Base-by-base conservation (phyloP, 345 rosid genomes). In the Eucalyptus pauciflora region DNA sequence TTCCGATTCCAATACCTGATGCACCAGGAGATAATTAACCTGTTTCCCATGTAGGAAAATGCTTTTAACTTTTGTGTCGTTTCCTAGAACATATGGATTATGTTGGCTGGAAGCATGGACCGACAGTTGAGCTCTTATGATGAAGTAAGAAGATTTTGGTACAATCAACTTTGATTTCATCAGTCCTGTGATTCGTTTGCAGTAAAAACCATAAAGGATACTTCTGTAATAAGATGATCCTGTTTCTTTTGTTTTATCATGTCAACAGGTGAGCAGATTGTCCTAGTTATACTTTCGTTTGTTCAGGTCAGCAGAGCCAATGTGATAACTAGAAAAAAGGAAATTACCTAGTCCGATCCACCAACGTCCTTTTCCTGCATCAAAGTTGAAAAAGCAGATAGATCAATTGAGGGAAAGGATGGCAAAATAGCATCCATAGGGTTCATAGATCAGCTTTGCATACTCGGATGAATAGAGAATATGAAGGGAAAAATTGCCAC, bases 1-100 rank as follows among this genome's bases (percentile, higher is more conserved):
- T 90, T 87, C 92, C 96, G 22, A 93, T 85, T 88, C 33, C 54
- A 14, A 83, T 45, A 83, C n/a, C 86, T 83, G 86, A 46, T 24
- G 50, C 51, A 14, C 27, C 31, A 4, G 25, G 17, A 85, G 85
- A 24, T 37, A 22, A 25, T n/a, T 20, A 0, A 45, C 54, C 29
- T 2, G 4, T 50, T 1, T 10, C 48, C 22, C 4, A 17, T 18
- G 1, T 58, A 24, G 29, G n/a, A 58, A 4, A 58, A 48, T 13
- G 20, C 18, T 85, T 50, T 15, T 85, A 0, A 13, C 18, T 85
- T 31, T 8, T 48, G 7, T 45, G 86, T n/a, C 10, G 31, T 46
- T 80, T 41, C 49, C 49, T 80, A 80, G 29, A 6, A 33, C 48
- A 8, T 45, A 41, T 4, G 15, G 15, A 4, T 80, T 41, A n/a